These are phyloP conservation scores for Geotrichum restrictum DNA, from an alignment of 1,139 yeast species.

Conservation along the genomic window DNA sequence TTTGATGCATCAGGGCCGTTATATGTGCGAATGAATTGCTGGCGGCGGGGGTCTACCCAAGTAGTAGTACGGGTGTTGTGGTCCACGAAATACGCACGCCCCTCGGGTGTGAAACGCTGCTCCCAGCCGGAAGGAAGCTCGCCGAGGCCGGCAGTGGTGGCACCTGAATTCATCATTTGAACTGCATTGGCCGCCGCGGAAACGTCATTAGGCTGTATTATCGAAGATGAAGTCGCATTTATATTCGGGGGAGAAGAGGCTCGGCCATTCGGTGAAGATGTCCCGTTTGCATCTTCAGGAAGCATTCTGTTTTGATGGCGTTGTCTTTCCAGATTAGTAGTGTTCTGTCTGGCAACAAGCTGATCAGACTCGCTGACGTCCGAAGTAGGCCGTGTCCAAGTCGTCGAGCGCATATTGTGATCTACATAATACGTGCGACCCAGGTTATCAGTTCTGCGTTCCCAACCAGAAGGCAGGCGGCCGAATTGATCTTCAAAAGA, in stretches of 20 bases:
- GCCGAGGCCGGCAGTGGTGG: slow-evolving; percentile 92
- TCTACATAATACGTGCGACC: slow-evolving; percentile 98
- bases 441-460: slow-evolving; percentile 92
- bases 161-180: slow-evolving; percentile 59
- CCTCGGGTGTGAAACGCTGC: slow-evolving; percentile 96
- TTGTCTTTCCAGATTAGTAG: slow-evolving; percentile 82
- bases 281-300: slow-evolving; percentile 57
- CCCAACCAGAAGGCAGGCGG: slow-evolving; percentile 98
- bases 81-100: slow-evolving; percentile 95
- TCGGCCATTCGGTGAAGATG: slow-evolving; percentile 34
- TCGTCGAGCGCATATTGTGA: slow-evolving; percentile 94
- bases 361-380: slow-evolving; percentile 42
- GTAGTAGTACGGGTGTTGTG: slow-evolving; percentile 98
- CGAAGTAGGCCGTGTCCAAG: slow-evolving; percentile 93
- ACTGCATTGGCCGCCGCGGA: slow-evolving; percentile 53
- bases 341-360: slow-evolving; percentile 46
- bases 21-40: slow-evolving; percentile 93
- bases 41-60: slow-evolving; percentile 99
- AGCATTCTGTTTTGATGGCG: slow-evolving; percentile 87
- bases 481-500: slow-evolving; percentile 97
- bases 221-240: slow-evolving; percentile 25
- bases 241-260: slow-evolving; percentile 38
- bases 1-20: slow-evolving; percentile 41
- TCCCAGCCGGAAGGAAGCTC: slow-evolving; percentile 99
- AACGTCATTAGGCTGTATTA: slow-evolving; percentile 53